Base-by-base conservation (phyloP, 2,329 filamentous ascomycete species). In the Trichoderma aggressivum region DNA sequence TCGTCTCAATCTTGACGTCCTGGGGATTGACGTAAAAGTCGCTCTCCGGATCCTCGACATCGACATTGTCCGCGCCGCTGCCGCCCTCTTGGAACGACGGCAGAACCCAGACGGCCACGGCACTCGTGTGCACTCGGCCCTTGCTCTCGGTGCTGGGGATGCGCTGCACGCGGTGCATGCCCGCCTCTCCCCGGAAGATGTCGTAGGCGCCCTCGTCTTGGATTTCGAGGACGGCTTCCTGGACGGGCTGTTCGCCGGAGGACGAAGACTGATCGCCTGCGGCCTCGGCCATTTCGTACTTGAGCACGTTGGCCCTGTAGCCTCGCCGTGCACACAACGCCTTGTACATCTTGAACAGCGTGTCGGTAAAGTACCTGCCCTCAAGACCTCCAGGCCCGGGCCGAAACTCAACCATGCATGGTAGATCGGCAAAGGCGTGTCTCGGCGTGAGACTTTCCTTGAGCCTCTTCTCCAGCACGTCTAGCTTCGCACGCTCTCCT, bases 111-210 rank as follows among this genome's bases (percentile, higher is more conserved):
- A 99, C 93, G 7, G 92, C 94, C 3, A 94, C 95, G 14, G 94
- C 94, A 78, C 92, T 96, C 12, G 96, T 99, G 81, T 99, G 96
- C 18, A 94, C 96, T 32, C 96, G 90, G 2, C 96, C 96, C 79
- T 94, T 95, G 75, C 86, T 92, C 80, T 99, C 96, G 0, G 96
- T 99, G 12, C 91, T 91, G 1, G 96, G 96, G 4, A 99, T 91
- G 30, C 96, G 90, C 84, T 99, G 96, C 0, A 99, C 96, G 32
- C 96, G 89, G 80, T 99, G 96, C 75, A 99, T 96, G 36, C 96
- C 96, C 3, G 95, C 93, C 81, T 99, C 96, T 76, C 91, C 91
- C 72, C 95, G 89, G 76, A 99, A 89, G 2, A 89, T 78, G 72
- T 92, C 93, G 81, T 97, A 99, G 26, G 94, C 91, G 34, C 93